These are phyloP conservation scores for Seiridium unicorne DNA, from an alignment of 2,329 filamentous ascomycete species.

Conservation along the genomic window DNA sequence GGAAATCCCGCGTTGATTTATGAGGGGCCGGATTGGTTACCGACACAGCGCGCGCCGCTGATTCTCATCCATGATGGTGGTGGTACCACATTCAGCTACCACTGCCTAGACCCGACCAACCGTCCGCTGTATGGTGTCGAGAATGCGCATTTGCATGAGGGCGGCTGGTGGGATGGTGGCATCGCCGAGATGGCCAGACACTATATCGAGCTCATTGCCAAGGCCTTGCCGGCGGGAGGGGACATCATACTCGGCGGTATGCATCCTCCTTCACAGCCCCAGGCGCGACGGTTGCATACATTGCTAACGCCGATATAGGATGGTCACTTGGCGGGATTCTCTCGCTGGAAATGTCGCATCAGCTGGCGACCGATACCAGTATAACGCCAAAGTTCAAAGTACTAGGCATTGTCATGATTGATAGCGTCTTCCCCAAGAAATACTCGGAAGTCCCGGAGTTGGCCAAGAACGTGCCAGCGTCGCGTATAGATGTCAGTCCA, in stretches of 20 bases:
- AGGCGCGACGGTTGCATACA: no score
- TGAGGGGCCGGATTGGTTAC: constrained; percentile 16
- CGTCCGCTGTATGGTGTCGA: constrained; percentile 53
- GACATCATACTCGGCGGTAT: constrained; percentile 47
- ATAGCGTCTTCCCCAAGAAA: constrained; percentile 41
- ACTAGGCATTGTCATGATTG: constrained; percentile 51
- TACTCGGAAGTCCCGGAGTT: constrained; percentile 14
- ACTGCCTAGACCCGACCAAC: constrained; percentile 47
- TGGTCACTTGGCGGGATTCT: constrained; percentile 56
- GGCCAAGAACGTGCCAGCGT: constrained; percentile 16
- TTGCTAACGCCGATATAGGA: constrained; percentile 22
- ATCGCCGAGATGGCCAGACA: constrained; percentile 52
- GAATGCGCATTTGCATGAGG: constrained; percentile 51
- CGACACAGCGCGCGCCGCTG: constrained; percentile 37
- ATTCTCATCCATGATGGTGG: constrained; percentile 61
- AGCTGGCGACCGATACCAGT: constrained; percentile 34
- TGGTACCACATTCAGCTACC: constrained; percentile 58
- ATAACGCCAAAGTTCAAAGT: constrained; percentile 32
- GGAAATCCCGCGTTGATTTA: constrained; percentile 27
- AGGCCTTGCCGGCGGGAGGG: constrained; percentile 31
- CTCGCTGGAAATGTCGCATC: constrained; percentile 47
- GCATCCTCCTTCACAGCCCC: constrained; percentile 4
- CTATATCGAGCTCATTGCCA: constrained; percentile 46
- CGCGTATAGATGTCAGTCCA: constrained; percentile 22
- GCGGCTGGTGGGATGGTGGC: constrained; percentile 47